A percentile compares a stretch with the other conserved stretches of the same genome.
These are phyloP conservation scores for Iris macrosiphon DNA, from an alignment of 106 monocot species.

Conservation along the genomic window DNA sequence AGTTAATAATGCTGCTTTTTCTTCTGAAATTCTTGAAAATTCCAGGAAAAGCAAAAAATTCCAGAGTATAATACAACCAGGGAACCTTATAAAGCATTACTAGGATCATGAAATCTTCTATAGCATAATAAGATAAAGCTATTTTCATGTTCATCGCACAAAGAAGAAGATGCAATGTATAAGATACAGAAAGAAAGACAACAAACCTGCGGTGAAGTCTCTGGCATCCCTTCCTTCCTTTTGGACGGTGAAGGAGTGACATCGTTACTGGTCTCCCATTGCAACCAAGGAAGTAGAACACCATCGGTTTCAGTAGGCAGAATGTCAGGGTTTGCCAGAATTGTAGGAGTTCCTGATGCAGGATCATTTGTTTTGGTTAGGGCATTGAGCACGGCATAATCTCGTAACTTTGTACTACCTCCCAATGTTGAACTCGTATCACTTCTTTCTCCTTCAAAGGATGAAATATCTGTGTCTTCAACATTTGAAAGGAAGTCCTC, in stretches of 20 bases:
- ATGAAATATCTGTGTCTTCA: constrained; percentile 95
- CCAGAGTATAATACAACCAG: too few species aligned
- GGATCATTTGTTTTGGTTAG: constrained; percentile 9
- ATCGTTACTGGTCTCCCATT: constrained; percentile 82
- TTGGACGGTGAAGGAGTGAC: constrained; percentile 34
- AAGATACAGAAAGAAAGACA: background rate
- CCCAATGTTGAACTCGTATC: constrained; percentile 66
- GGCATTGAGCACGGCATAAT: background rate
- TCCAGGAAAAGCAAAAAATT: too few species aligned
- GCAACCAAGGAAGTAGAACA: constrained; percentile 91
- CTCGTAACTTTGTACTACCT: constrained; percentile 24
- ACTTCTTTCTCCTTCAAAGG: constrained; percentile 94
- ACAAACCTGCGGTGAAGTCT: constrained; percentile 2
- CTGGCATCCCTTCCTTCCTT: constrained; percentile 13
- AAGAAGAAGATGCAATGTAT: too few species aligned
- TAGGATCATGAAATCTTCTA: too few species aligned
- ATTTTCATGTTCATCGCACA: too few species aligned
- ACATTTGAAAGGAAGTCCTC: constrained; percentile 94
- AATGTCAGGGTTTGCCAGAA: constrained; percentile 23
- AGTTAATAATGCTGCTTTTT: too few species aligned
- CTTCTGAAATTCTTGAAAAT: too few species aligned
- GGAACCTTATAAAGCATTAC: too few species aligned
- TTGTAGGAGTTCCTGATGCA: constrained; percentile 22
- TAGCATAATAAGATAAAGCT: too few species aligned
- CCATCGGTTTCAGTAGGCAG: constrained; percentile 45